These are phyloP conservation scores for Chrysoporthe puriensis DNA, from an alignment of 2,329 filamentous ascomycete species.

Conservation along the genomic window DNA sequence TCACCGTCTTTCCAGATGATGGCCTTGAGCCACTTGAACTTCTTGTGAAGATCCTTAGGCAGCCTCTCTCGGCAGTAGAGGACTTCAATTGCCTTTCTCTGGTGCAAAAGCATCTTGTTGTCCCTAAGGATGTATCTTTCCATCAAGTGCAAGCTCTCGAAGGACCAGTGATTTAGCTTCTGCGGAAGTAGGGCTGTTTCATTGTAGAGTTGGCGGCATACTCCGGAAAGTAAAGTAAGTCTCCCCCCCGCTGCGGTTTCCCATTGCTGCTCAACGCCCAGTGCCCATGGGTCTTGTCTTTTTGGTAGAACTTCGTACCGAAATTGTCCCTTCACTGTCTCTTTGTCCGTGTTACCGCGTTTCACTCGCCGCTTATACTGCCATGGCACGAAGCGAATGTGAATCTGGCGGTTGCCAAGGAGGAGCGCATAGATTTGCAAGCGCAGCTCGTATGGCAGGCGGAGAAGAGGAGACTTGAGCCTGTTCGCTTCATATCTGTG, in stretches of 20 bases:
- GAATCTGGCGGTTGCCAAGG: constrained; percentile 39
- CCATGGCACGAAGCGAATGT: constrained; percentile 38
- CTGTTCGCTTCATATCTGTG: constrained; percentile 36
- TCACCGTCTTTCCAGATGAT: constrained; percentile 33
- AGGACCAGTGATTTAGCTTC: constrained; percentile 41
- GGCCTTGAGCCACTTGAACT: constrained; percentile 37
- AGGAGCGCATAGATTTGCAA: constrained; percentile 41
- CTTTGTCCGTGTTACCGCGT: constrained; percentile 28
- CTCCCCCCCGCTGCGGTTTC: constrained; percentile 25
- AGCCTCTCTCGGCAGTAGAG: constrained; percentile 36
- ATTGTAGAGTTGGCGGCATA: constrained; percentile 43
- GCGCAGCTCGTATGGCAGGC: constrained; percentile 40
- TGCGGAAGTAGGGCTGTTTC: constrained; percentile 42
- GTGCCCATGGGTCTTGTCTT: constrained; percentile 37
- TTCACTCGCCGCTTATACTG: constrained; percentile 31
- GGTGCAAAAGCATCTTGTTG: constrained; percentile 35
- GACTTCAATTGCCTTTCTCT: constrained; percentile 38
- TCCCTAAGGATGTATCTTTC: constrained; percentile 41
- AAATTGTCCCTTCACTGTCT: constrained; percentile 36
- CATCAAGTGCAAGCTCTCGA: constrained; percentile 38
- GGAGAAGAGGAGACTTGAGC: constrained; percentile 37
- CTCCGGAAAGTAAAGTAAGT: constrained; percentile 39
- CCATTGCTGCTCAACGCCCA: constrained; percentile 14
- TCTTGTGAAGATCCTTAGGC: constrained; percentile 35
- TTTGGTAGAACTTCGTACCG: constrained; percentile 35